phyloP scores from a whole-genome alignment of 139 green algal genomes.

The Coccomyxa sp. region DNA sequence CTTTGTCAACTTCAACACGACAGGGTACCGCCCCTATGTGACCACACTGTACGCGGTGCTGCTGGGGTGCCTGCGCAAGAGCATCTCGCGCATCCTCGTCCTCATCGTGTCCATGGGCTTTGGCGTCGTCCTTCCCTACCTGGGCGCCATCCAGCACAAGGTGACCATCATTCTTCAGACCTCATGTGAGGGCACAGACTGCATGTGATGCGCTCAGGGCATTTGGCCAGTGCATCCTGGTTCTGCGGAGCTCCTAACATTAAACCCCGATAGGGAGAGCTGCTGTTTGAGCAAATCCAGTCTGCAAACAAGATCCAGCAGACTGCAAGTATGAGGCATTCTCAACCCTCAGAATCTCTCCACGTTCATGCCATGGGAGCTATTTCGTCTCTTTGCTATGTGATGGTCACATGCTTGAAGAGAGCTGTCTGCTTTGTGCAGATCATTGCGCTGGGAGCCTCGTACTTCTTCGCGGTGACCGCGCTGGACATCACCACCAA shows the following conservation, averaged over 20 bases:
- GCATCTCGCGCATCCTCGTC: slow-evolving; percentile 47
- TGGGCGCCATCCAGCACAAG: slow-evolving; percentile 45
- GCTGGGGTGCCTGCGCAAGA: slow-evolving; percentile 50
- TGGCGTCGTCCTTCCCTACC: slow-evolving; percentile 59
- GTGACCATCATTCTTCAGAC: background rate
- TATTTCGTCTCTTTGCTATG: too few species aligned
- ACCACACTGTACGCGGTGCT: slow-evolving; percentile 59
- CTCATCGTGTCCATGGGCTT: slow-evolving; percentile 66
- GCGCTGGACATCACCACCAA: slow-evolving; percentile 51
- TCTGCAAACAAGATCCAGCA: too few species aligned
- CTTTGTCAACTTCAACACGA: slow-evolving; percentile 68
- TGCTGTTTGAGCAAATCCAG: too few species aligned
- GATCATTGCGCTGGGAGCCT: slow-evolving; percentile 41
- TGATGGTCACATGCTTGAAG: background rate
- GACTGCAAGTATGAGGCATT: too few species aligned
- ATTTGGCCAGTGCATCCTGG: too few species aligned
- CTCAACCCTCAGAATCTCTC: too few species aligned
- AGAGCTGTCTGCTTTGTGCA: slow-evolving; percentile 15
- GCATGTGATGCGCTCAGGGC: too few species aligned
- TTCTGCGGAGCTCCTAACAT: too few species aligned
- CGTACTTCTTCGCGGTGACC: slow-evolving; percentile 41
- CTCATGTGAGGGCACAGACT: too few species aligned
- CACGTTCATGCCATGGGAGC: too few species aligned
- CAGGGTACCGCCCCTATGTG: slow-evolving; percentile 42
- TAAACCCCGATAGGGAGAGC: too few species aligned